phyloP scores from a whole-genome alignment of 225 moss, liverwort and hornwort species.

The Thuidium tamariscinum region DNA sequence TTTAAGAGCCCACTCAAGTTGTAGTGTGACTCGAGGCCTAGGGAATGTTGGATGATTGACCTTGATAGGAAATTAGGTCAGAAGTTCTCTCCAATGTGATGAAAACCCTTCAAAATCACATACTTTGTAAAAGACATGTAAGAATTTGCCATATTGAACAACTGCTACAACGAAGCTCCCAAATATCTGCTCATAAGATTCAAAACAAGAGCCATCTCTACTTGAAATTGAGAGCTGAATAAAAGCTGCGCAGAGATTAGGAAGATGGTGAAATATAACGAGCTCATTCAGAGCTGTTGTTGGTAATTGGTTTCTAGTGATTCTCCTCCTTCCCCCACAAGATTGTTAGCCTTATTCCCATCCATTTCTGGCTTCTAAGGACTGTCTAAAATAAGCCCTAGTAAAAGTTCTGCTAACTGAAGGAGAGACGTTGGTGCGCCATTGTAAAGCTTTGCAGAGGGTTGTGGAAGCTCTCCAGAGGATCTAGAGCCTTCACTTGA shows the following conservation, averaged over 20 bases:
- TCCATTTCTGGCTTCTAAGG: background rate
- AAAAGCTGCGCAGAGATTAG: slow-evolving; percentile 71
- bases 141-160: no score
- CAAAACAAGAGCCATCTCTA: background rate
- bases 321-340: background rate
- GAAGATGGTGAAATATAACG: slow-evolving; percentile 62
- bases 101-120: no score
- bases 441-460: background rate
- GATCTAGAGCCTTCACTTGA: slow-evolving; percentile 5
- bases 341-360: background rate
- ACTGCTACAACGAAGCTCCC: no score
- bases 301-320: slow-evolving; percentile 10
- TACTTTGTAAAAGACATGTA: no score
- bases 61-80: no score
- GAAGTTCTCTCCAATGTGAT: no score
- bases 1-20: no score
- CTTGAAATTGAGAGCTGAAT: slow-evolving; percentile 52
- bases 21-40: no score
- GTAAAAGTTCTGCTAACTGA: slow-evolving; percentile 51
- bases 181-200: no score
- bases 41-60: no score
- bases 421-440: slow-evolving; percentile 28
- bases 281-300: slow-evolving; percentile 51
- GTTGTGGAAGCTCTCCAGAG: background rate
- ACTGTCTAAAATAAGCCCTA: slow-evolving; percentile 43